Evolutionary conservation across 306 rosid species (phyloP).

Genomic region (Prunus dulcis): DNA sequence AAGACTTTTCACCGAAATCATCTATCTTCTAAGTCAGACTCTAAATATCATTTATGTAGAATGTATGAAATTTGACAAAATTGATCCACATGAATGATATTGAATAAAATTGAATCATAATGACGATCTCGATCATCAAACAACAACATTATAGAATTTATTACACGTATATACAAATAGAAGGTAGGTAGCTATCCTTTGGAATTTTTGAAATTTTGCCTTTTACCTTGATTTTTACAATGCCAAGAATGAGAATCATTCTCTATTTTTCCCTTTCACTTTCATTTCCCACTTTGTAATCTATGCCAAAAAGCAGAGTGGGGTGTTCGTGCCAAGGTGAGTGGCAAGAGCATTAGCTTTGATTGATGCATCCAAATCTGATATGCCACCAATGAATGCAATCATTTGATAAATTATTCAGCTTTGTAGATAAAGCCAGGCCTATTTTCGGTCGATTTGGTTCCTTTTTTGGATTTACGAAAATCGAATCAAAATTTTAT

Average conservation of each 20-base stretch:
- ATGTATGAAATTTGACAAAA: too few species aligned
- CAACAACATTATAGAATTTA: too few species aligned
- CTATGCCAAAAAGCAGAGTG: slow-evolving; percentile 44
- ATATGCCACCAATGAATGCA: slow-evolving; percentile 20
- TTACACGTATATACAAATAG: too few species aligned
- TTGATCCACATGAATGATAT: too few species aligned
- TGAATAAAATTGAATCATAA: too few species aligned
- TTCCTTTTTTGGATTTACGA: background rate
- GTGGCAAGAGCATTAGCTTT: slow-evolving; percentile 57
- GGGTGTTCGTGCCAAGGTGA: slow-evolving; percentile 29
- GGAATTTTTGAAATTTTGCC: background rate
- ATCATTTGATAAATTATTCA: slow-evolving; percentile 32
- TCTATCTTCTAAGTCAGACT: too few species aligned
- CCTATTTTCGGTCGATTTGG: too few species aligned
- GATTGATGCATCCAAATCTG: slow-evolving; percentile 35
- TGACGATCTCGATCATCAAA: too few species aligned
- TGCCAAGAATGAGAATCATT: slow-evolving; percentile 38
- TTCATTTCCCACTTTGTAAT: slow-evolving; percentile 19
- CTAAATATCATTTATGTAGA: too few species aligned
- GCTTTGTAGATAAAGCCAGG: background rate
- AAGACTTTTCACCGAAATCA: background rate
- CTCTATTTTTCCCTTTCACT: slow-evolving; percentile 30
- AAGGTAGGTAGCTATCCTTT: too few species aligned
- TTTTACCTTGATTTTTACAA: slow-evolving; percentile 18
- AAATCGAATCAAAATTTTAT: too few species aligned